Base-by-base conservation (phyloP, 805 yeast genomes). In the Cyberlindnera japonica region DNA sequence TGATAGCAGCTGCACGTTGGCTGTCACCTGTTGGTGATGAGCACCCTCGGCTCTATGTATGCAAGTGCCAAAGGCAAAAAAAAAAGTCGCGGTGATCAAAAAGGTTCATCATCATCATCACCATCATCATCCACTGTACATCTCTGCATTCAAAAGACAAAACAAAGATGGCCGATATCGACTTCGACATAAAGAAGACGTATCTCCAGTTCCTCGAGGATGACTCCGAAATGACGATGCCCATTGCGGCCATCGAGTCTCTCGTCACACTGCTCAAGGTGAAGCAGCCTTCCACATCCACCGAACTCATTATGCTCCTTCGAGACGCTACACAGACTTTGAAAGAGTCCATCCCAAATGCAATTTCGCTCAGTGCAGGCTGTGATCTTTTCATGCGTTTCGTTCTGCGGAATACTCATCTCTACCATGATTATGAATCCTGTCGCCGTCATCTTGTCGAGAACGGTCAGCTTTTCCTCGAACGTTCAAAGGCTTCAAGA, bases 211-310 rank as follows among this genome's bases (percentile, higher is more conserved):
- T 87, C 61, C 70, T 93, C 47, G 78, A 76, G 51, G 96, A 89
- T 37, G 97, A 93, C 64, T 73, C 86, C n/a, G 98, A 93, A 42
- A 86, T 93, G 80, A 90, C 99, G 6, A 93, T 90, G 97, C 99
- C 99, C 1, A 87, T 93, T 24, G 99, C 99, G 31, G 99, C 99
- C 25, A 93, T 93, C 56, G 98, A 93, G 67, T 79, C 96, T 11
- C 69, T 93, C 33, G 95, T 93, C 20, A 84, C 93, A 8, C 74
- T 93, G 64, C 65, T 91, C 21, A 74, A 81, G 48, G 78, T 81
- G 35, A 82, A 88, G 52, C 89, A 88, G 59, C 97, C 99, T 7
- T 74, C 88, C 9, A 93, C 99, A 0, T 88, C 96, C 2, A 86
- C 96, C 3, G 99, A 93, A 60, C 74, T 93, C 57, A 90, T 90